Conservation (phyloP, 805 yeast genomes). For the Teunomyces kruisii region DNA sequence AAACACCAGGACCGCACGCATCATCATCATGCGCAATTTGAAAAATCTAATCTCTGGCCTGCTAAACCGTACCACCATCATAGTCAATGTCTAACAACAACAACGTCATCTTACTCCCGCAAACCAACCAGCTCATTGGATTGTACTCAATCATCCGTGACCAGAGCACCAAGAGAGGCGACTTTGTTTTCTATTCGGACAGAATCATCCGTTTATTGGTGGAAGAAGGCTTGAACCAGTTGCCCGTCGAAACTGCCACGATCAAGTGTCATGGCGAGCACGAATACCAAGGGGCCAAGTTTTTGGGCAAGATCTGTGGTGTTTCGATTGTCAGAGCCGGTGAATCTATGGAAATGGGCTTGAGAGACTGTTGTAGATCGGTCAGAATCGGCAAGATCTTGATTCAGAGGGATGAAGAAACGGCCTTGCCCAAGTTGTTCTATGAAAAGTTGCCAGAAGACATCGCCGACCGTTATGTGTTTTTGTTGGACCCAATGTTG, state of each 20-base stretch:
- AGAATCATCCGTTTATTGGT: slow-evolving; percentile 90
- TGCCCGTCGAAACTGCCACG: slow-evolving; percentile 73
- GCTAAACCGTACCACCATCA: neutral
- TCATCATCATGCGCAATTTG: neutral
- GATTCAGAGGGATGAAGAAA: slow-evolving; percentile 97
- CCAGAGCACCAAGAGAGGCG: slow-evolving; percentile 76
- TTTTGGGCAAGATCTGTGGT: slow-evolving; percentile 94
- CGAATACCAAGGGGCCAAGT: slow-evolving; percentile 71
- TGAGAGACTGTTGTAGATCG: slow-evolving; percentile 94
- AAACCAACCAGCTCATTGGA: slow-evolving; percentile 86
- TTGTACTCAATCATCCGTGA: slow-evolving; percentile 90
- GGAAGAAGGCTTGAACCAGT: slow-evolving; percentile 91
- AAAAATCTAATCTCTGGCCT: neutral
- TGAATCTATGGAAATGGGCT: slow-evolving; percentile 98
- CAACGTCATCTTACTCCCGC: slow-evolving; percentile 74
- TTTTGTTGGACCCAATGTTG: slow-evolving; percentile 92
- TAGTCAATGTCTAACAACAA: slow-evolving; percentile 18
- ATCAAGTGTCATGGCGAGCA: slow-evolving; percentile 79
- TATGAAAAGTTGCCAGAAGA: slow-evolving; percentile 95
- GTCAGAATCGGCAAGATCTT: slow-evolving; percentile 95
- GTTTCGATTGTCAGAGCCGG: slow-evolving; percentile 98
- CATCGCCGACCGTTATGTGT: slow-evolving; percentile 82
- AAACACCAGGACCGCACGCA: slow-evolving; percentile 1
- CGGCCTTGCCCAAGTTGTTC: slow-evolving; percentile 87
- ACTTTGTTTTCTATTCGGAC: slow-evolving; percentile 93